phyloP scores from a whole-genome alignment of 345 rosid genomes.

The Anastatica hierochuntica region DNA sequence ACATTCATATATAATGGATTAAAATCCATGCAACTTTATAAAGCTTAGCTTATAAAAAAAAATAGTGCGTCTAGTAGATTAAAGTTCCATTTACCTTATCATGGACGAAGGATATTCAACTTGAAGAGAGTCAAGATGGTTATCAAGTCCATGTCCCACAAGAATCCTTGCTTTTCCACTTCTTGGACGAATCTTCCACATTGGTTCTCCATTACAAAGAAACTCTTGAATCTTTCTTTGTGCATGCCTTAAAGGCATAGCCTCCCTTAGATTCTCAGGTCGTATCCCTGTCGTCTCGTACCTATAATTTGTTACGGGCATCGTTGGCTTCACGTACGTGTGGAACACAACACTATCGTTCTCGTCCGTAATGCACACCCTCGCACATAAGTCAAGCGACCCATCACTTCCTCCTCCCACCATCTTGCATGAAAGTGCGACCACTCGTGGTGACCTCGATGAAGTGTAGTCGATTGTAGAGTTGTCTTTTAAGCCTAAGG shows the following conservation, averaged over 20 bases:
- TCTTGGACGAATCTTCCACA: slow-evolving; percentile 81
- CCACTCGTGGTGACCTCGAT: slow-evolving; percentile 43
- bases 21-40: too few relatives aligned
- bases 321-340: slow-evolving; percentile 57
- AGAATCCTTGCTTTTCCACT: slow-evolving; percentile 79
- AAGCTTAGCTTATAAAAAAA: too few relatives aligned
- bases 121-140: slow-evolving; percentile 63
- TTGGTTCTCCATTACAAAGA: slow-evolving; percentile 79
- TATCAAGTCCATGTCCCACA: slow-evolving; percentile 84
- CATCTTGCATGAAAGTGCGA: slow-evolving; percentile 83
- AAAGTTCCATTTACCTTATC: too few relatives aligned
- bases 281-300: slow-evolving; percentile 79
- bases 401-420: slow-evolving; percentile 95
- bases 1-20: too few relatives aligned
- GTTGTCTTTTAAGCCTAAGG: slow-evolving; percentile 55
- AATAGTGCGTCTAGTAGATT: too few relatives aligned
- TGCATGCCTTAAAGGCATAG: slow-evolving; percentile 56
- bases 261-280: slow-evolving; percentile 60
- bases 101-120: slow-evolving; percentile 67
- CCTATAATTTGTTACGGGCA: slow-evolving; percentile 75
- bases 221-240: slow-evolving; percentile 79
- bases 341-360: slow-evolving; percentile 66
- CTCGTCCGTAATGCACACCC: slow-evolving; percentile 75
- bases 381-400: slow-evolving; percentile 64
- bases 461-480: slow-evolving; percentile 34